Conservation (phyloP, 768 basidiomycete species). For the Mycena sanguinolenta region DNA sequence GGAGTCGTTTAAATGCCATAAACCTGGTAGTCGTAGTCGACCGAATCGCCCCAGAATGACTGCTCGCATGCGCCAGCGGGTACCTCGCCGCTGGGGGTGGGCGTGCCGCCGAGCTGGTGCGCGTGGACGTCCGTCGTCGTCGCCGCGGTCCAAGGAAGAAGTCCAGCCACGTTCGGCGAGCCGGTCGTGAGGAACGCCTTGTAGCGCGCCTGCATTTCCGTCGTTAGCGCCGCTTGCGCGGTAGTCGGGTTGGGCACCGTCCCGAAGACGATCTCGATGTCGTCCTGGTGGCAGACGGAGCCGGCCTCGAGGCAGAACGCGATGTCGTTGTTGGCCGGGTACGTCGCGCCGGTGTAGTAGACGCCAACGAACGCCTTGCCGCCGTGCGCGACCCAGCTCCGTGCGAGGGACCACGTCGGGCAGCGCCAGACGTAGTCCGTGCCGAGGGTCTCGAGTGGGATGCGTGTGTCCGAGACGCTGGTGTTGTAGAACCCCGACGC, state of each 20-base stretch:
- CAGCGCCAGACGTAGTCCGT: constrained; percentile 83
- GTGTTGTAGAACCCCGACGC: constrained; percentile 61
- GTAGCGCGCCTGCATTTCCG: constrained; percentile 80
- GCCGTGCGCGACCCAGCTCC: constrained; percentile 74
- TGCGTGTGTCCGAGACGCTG: constrained; percentile 62
- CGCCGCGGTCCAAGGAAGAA: constrained; percentile 68
- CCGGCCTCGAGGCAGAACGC: constrained; percentile 69
- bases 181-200: constrained; percentile 73
- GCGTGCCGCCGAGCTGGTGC: constrained; percentile 69
- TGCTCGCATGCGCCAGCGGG: constrained; percentile 72
- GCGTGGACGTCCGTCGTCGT: constrained; percentile 67
- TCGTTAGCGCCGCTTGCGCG: constrained; percentile 69
- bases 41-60: constrained; percentile 74
- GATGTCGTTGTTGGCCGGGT: constrained; percentile 72
- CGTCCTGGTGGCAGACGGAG: constrained; percentile 84
- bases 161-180: constrained; percentile 68
- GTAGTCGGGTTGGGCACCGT: constrained; percentile 68
- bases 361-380: constrained; percentile 77
- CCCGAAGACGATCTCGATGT: constrained; percentile 82
- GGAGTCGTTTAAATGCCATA: constrained; percentile 54
- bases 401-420: constrained; percentile 77
- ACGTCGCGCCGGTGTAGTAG: constrained; percentile 77
- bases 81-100: constrained; percentile 52
- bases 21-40: constrained; percentile 81
- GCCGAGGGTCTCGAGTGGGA: constrained; percentile 68